These are phyloP conservation scores for Phytophthora tubulina DNA, from an alignment of 352 stramenopile species.

Conservation along the genomic window DNA sequence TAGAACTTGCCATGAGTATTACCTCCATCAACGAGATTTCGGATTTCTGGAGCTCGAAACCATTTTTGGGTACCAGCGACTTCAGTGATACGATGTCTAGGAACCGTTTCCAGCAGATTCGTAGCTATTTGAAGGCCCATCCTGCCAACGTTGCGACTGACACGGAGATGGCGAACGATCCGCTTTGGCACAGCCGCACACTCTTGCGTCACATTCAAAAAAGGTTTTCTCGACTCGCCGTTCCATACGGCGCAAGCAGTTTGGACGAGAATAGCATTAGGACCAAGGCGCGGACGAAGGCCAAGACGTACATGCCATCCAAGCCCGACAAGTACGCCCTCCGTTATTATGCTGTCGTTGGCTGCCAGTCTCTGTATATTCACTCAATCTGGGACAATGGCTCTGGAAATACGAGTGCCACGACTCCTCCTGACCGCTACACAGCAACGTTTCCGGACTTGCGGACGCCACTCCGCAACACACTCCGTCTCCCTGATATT, in stretches of 20 bases:
- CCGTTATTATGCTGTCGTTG: neutral
- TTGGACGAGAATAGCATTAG: neutral
- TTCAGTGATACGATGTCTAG: neutral
- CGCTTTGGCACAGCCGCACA: neutral
- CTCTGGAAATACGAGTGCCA: neutral
- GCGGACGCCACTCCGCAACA: neutral
- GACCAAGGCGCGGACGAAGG: neutral
- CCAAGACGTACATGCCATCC: neutral
- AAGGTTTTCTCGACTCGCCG: neutral
- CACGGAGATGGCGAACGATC: neutral
- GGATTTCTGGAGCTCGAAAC: neutral
- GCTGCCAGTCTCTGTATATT: neutral
- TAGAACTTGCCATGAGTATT: neutral
- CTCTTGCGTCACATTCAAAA: neutral
- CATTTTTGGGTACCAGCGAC: neutral
- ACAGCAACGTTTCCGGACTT: neutral
- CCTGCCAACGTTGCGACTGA: neutral
- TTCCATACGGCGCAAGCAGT: neutral
- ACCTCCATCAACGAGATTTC: neutral
- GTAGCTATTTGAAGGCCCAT: neutral
- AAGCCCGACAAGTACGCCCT: neutral
- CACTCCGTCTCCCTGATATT: neutral
- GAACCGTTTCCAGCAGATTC: neutral
- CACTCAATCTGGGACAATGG: neutral
- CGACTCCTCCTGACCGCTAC: neutral